Evolutionary conservation across 768 basidiomycete species (phyloP), one percentile per base, ranked within the genome.

Genomic region (Psilocybe sp.): DNA sequence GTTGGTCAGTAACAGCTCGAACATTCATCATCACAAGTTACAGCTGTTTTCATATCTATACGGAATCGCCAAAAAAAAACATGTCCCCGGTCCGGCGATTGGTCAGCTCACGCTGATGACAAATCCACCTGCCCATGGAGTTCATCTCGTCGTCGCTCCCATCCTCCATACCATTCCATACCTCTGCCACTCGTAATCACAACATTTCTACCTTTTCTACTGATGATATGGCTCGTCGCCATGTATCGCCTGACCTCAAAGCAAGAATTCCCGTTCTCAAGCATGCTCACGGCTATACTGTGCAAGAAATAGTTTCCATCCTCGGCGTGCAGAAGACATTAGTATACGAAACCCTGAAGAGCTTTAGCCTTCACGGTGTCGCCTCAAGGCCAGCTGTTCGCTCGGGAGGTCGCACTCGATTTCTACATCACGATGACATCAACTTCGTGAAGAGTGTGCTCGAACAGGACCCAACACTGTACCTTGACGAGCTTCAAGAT

Each of bases 401-500:
- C 31, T 10, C 46, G 18, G 33, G 36, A 13, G 51, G 55, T 4
- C 41, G 46, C 2, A 47, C 38, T n/a, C 44, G 40, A 7, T 42
- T 6, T 16, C 46, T 52, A 7, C 46, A 15, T 15, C 23, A 13
- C 11, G 20, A 6, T 28, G 46, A 57, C 44, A 14, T 54, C n/a
- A 5, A 40, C 4, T 19, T 54, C 15, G 15, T 57, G 2, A 48
- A 41, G 18, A 33, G 43, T 11, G 18, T 55, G 5, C 40, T 55
- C 1, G 40, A 33, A 3, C 37, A 50, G 18, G 23, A 54, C 2
- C 53, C 54, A 12, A n/a, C n/a, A n/a, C n/a, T n/a, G n/a, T n/a
- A n/a, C n/a, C n/a, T n/a, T n/a, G 48, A 55, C 28, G 47, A 55
- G 37, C 13, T 58, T 11, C 51, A 58, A 20, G 47, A 58, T 48